These are phyloP conservation scores for Xenoacremonium recifei DNA, from an alignment of 2,329 filamentous ascomycete genomes.

Conservation along the genomic window DNA sequence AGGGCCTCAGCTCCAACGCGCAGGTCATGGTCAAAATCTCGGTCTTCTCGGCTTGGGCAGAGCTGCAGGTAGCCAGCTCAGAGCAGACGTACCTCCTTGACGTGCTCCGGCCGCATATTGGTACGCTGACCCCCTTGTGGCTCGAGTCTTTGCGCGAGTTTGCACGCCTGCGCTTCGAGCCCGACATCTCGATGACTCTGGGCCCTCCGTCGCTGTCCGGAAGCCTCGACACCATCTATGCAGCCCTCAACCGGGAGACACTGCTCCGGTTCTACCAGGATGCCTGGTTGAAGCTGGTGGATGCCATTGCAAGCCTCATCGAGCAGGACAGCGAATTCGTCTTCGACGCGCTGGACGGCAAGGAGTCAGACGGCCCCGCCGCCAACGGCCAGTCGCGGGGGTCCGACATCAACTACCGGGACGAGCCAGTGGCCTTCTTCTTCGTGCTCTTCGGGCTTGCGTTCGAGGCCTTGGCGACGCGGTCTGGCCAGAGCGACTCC, in stretches of 20 bases:
- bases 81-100: slow-evolving; percentile 88
- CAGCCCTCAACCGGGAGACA: slow-evolving; percentile 90
- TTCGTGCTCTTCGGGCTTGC: slow-evolving; percentile 96
- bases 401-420: slow-evolving; percentile 91
- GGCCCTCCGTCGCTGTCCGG: slow-evolving; percentile 79
- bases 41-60: slow-evolving; percentile 95
- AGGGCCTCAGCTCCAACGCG: slow-evolving; percentile 90
- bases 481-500: slow-evolving; percentile 51
- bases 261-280: slow-evolving; percentile 95
- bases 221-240: slow-evolving; percentile 90
- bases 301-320: slow-evolving; percentile 95
- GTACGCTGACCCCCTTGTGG: slow-evolving; percentile 89
- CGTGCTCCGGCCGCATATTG: slow-evolving; percentile 87
- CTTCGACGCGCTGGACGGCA: slow-evolving; percentile 93
- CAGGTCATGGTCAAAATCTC: slow-evolving; percentile 99
- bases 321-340: slow-evolving; percentile 98
- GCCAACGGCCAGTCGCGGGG: slow-evolving; percentile 57
- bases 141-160: slow-evolving; percentile 91
- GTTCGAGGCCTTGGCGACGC: slow-evolving; percentile 89
- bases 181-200: slow-evolving; percentile 89
- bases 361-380: slow-evolving; percentile 53
- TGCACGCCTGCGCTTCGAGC: slow-evolving; percentile 89
- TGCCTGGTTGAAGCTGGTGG: slow-evolving; percentile 92
- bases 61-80: slow-evolving; percentile 89
- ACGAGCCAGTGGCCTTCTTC: slow-evolving; percentile 97